Evolutionary conservation across 768 basidiomycete genomes (phyloP), one percentile per base, ranked within the genome.

Genomic region (Suillus lakei): DNA sequence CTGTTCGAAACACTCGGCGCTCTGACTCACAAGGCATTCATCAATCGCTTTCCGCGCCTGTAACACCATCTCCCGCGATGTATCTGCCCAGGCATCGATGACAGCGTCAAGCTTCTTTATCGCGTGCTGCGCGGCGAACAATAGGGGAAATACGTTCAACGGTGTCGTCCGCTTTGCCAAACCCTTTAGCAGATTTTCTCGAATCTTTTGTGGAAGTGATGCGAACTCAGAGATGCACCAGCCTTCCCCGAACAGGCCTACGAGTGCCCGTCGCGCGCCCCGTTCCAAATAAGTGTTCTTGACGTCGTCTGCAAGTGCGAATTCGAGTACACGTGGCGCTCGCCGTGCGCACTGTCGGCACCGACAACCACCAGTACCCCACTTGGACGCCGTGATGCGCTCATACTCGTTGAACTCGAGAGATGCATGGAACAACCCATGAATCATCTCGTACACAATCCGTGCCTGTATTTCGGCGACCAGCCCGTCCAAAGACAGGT

Each of bases 201-300:
- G 85, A 23, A 87, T 82, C 68, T 89, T 89, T 63, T 82, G 83
- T 3, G 88, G 83, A 2, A 97, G 81, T 0, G 78, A 76, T 0
- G 92, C 92, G 70, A 98, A 92, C 62, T 98, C 95, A 43, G 85
- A 75, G 0, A 86, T 91, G 75, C 88, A 91, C 96, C 96, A 98
- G 3, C 92, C 91, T 67, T 94, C 92, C 5, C 94, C 95, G 72
- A 93, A 98, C 36, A 93, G 83, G 0, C 90, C 89, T 0, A 96
- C 89, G 8, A 98, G 81, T 15, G 91, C 93, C 6, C 89, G 82
- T 15, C 92, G 83, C 0, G 92, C 88, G 0, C 90, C 90, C 5
- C 88, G 82, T 46, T 92, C 90, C 4, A 98, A 85, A 43, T 85
- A 80, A 0, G 81, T 69, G 72, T 95, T 93, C 65, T 86, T 84